A percentile compares a stretch with the other conserved stretches of the same genome.
These are phyloP conservation scores for Colletotrichum filicis DNA, from an alignment of 2,329 filamentous ascomycete species.

Conservation along the genomic window DNA sequence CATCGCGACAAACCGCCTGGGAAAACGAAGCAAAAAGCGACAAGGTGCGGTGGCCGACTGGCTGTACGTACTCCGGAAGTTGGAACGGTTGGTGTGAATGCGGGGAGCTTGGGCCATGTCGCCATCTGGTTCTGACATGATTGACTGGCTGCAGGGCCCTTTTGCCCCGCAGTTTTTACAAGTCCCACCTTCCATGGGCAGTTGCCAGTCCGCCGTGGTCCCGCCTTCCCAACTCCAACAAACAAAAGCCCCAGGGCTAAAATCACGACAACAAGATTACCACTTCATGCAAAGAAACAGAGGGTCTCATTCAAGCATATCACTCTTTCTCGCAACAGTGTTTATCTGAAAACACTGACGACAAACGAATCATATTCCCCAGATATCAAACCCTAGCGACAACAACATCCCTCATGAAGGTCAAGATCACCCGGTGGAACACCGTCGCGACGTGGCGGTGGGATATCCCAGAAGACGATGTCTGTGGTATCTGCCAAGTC, in stretches of 20 bases:
- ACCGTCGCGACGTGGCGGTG: conserved; percentile 97
- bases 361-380: background rate
- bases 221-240: conserved; percentile 25
- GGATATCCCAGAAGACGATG: conserved; percentile 97
- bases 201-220: background rate
- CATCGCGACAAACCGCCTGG: background rate
- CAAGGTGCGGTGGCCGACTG: conserved; percentile 2
- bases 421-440: conserved; percentile 93
- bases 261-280: conserved; percentile 14
- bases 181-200: no score
- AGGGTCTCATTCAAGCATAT: background rate
- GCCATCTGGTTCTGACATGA: conserved; percentile 24
- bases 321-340: background rate
- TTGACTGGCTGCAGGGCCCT: conserved; percentile 15
- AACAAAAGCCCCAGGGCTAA: conserved; percentile 2
- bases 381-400: background rate
- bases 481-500: conserved; percentile 98
- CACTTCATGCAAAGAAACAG: background rate
- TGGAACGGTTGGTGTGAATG: conserved; percentile 29
- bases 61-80: background rate
- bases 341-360: background rate
- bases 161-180: conserved; percentile 6
- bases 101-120: conserved; percentile 41
- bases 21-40: background rate
- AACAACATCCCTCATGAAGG: conserved; percentile 75